Evolutionary conservation across 495 filamentous ascomycete genomes (phyloP), one percentile per base, ranked within the genome.

Genomic region (Penicillium robsamsonii): DNA sequence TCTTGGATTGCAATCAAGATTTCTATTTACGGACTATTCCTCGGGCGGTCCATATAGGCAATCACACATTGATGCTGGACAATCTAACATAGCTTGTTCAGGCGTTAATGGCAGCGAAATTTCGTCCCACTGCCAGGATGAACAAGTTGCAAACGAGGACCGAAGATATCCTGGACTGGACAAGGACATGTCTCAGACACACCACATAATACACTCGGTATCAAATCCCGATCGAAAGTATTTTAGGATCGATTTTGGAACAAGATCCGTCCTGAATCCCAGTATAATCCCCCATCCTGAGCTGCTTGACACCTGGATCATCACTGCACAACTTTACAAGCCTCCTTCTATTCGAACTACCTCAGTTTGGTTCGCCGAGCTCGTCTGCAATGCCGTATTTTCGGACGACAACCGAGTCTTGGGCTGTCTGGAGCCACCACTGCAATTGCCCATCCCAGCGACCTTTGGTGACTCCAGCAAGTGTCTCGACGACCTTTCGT

Each of bases 281-380:
- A 83, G 79, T 62, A 77, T 83, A 55, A 70, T 83, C 42, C 79
- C 81, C 4, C 80, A 81, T 53, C 79, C 75, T 2, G 60, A 57
- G 5, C 62, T 63, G 29, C 55, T 69, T 11, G 62, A 76, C 50
- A 76, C 69, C 1, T 83, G 73, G 70, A 73, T 75, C 48, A 69
- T 84, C 27, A 71, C 76, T 12, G 76, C 74, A 5, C 79, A 83
- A 47, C 58, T 59, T 12, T 56, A 69, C 22, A 57, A 61, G 18
- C 58, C n/a, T 17, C 17, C 50, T 7, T 15, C 41, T 15, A 30
- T 31, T 17, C 22, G 29, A 13, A 40, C 45, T 15, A 40, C 42
- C 11, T 56, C 51, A 8, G 59, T 56, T 20, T 61, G 67, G 47
- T 68, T 70, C 47, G 67, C 69, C 43, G 74, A 82, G 65, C 35